phyloP scores from a whole-genome alignment of 805 yeast genomes.

The Barnettozyma pratensis region DNA sequence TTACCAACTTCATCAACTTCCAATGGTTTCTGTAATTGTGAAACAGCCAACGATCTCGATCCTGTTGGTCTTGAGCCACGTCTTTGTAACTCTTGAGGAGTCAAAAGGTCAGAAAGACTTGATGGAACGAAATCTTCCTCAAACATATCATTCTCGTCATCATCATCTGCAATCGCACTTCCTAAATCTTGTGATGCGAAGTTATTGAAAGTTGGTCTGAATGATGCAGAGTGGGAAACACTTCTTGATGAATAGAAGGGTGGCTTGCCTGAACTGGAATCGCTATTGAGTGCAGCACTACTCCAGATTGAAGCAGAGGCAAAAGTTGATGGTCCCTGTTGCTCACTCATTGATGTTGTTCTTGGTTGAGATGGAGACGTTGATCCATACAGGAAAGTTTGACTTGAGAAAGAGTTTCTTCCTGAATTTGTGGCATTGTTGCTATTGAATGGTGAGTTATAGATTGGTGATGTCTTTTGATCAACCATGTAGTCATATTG shows the following conservation, averaged over 20 bases:
- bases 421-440: neutral
- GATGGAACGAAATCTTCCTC: slow-evolving; percentile 82
- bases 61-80: slow-evolving; percentile 52
- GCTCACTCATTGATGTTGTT: slow-evolving; percentile 11
- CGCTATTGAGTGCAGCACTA: slow-evolving; percentile 3
- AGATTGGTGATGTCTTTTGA: slow-evolving; percentile 1
- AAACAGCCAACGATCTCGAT: slow-evolving; percentile 6
- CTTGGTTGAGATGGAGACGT: slow-evolving; percentile 11
- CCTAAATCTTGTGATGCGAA: slow-evolving; percentile 5
- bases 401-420: slow-evolving; percentile 8
- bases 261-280: neutral
- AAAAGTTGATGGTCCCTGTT: slow-evolving; percentile 10
- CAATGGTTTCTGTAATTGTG: neutral
- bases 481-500: neutral
- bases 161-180: slow-evolving; percentile 33
- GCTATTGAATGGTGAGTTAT: neutral
- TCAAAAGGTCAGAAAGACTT: slow-evolving; percentile 70
- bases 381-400: slow-evolving; percentile 1
- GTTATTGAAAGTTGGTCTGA: slow-evolving; percentile 8
- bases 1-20: slow-evolving; percentile 1
- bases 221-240: slow-evolving; percentile 17
- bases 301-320: slow-evolving; percentile 19
- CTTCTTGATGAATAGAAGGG: slow-evolving; percentile 12
- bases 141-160: slow-evolving; percentile 26
- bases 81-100: slow-evolving; percentile 75